phyloP scores from a whole-genome alignment of 2,329 filamentous ascomycete species.

The Xylaria sp. region DNA sequence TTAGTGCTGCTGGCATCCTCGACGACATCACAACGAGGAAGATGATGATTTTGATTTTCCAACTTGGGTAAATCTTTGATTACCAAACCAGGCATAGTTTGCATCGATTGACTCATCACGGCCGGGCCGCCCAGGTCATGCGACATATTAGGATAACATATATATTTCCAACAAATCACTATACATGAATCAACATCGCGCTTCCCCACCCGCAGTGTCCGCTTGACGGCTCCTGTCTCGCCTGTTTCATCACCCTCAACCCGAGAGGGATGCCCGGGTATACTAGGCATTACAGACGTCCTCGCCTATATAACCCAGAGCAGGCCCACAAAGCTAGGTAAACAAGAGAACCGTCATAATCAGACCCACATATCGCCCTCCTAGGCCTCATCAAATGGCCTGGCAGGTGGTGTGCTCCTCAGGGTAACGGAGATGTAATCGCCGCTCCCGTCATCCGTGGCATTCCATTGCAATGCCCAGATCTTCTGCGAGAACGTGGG shows the following conservation, averaged over 20 bases:
- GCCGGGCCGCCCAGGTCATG: background rate
- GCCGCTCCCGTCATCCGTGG: slow-evolving; percentile 25
- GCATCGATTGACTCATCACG: background rate
- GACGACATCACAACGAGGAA: background rate
- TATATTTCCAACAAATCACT: background rate
- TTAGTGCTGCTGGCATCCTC: background rate
- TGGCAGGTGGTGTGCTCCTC: slow-evolving; percentile 35
- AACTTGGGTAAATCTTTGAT: background rate
- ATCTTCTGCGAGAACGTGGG: slow-evolving; percentile 34
- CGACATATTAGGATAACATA: background rate
- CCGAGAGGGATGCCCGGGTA: background rate
- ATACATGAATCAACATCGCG: background rate
- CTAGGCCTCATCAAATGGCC: slow-evolving; percentile 1
- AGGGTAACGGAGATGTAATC: slow-evolving; percentile 38
- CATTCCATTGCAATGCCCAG: slow-evolving; percentile 44
- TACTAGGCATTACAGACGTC: background rate
- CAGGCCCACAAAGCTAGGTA: background rate
- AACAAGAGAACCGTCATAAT: background rate
- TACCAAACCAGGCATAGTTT: background rate
- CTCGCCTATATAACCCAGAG: background rate
- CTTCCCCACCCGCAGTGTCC: background rate
- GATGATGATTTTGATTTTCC: background rate
- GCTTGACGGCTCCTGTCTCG: background rate
- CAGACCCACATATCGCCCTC: background rate
- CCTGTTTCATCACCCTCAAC: background rate